phyloP scores from a whole-genome alignment of 495 filamentous ascomycete genomes.

The Xylaria intraflava region DNA sequence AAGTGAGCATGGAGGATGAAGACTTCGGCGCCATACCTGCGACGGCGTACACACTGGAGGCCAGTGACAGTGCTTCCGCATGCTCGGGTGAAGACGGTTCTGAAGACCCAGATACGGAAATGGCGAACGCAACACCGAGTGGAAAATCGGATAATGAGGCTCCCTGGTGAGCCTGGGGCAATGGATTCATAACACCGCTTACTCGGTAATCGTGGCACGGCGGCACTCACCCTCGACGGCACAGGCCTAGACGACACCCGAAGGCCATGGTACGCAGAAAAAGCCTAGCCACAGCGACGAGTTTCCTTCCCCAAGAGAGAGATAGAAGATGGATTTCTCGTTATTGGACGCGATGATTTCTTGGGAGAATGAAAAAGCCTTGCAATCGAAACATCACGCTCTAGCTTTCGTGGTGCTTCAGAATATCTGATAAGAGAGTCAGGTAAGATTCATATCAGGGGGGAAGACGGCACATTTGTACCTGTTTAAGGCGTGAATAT shows the following conservation, averaged over 20 bases:
- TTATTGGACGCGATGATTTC: background rate
- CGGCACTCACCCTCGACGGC: background rate
- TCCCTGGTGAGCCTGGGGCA: background rate
- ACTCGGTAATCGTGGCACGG: background rate
- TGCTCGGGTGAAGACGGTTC: background rate
- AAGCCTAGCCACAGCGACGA: background rate
- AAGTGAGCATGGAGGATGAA: background rate
- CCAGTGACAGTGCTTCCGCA: background rate
- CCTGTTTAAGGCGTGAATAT: too few species aligned
- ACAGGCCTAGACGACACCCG: background rate
- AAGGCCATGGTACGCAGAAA: background rate
- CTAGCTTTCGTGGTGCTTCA: background rate
- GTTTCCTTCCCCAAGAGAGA: background rate
- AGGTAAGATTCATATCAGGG: background rate
- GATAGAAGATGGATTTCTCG: background rate
- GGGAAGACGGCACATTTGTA: background rate
- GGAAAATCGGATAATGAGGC: background rate
- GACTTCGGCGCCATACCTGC: background rate
- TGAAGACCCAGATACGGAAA: slow-evolving; percentile 1
- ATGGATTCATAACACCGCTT: background rate
- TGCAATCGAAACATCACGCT: background rate
- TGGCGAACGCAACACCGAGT: background rate
- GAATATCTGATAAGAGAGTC: background rate
- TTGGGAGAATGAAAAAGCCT: too few species aligned
- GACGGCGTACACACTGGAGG: background rate